Evolutionary conservation across 306 rosid genomes (phyloP).

Genomic region (Glycine latifolia): DNA sequence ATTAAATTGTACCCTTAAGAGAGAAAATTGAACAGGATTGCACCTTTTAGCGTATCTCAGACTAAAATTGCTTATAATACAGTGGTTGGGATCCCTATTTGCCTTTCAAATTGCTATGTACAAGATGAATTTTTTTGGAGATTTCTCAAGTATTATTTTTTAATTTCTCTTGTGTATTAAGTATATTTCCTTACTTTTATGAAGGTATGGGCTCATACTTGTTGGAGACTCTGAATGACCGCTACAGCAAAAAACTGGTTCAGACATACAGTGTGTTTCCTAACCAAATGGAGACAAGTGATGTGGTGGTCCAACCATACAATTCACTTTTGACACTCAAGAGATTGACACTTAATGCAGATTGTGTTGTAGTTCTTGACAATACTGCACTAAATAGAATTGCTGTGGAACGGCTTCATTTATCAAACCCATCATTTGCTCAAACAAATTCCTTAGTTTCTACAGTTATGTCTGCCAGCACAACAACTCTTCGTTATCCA

Average conservation of each 20-base stretch:
- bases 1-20: background rate
- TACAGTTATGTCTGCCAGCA: constrained; percentile 98
- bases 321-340: constrained; percentile 96
- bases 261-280: constrained; percentile 99
- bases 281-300: constrained; percentile 99
- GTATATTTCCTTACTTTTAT: constrained; percentile 32
- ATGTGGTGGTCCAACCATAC: constrained; percentile 99
- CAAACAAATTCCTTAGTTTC: constrained; percentile 98
- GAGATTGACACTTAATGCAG: constrained; percentile 95
- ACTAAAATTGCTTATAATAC: background rate
- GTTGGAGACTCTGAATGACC: constrained; percentile 94
- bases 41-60: constrained; percentile 11
- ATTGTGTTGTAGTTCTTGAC: constrained; percentile 98
- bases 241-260: constrained; percentile 97
- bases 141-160: constrained; percentile 36
- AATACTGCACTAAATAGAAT: constrained; percentile 97
- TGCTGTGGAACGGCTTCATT: constrained; percentile 98
- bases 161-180: background rate
- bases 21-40: constrained; percentile 24
- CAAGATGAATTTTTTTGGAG: constrained; percentile 26
- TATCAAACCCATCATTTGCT: constrained; percentile 95
- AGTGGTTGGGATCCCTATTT: constrained; percentile 19
- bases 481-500: constrained; percentile 96
- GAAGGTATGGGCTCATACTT: constrained; percentile 98
- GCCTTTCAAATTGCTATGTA: constrained; percentile 14